Conservation (phyloP, 148 eudicot species). For the Nepenthes gracilis region DNA sequence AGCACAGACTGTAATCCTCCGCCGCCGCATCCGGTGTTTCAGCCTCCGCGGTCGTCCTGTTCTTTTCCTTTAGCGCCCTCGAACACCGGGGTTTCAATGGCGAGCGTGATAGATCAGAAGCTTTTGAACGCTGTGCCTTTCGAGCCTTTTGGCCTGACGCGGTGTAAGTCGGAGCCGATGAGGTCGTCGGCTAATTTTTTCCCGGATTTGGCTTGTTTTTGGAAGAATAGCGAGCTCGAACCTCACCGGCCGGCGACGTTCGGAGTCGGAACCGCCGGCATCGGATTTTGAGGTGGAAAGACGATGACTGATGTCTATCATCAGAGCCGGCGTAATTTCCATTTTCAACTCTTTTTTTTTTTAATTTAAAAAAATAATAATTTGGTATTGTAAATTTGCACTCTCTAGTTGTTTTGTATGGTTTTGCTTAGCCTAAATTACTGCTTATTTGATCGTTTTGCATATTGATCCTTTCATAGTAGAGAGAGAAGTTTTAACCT, state of each 20-base stretch:
- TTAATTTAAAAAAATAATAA: too few species aligned
- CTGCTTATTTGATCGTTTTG: too few species aligned
- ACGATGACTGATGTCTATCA: neutral
- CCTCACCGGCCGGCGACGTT: slow-evolving; percentile 54
- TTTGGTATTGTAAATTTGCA: too few species aligned
- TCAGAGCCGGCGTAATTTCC: too few species aligned
- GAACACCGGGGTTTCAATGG: slow-evolving; percentile 34
- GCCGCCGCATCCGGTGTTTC: slow-evolving; percentile 9
- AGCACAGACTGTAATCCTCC: slow-evolving; percentile 7
- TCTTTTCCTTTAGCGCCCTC: slow-evolving; percentile 35
- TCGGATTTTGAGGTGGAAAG: neutral
- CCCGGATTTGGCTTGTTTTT: slow-evolving; percentile 49
- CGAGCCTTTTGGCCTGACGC: slow-evolving; percentile 74
- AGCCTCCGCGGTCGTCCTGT: slow-evolving; percentile 67
- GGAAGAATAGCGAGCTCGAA: slow-evolving; percentile 64
- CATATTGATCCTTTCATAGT: too few species aligned
- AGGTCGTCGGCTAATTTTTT: slow-evolving; percentile 66
- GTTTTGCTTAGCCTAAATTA: too few species aligned
- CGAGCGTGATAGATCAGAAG: slow-evolving; percentile 58
- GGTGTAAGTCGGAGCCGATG: slow-evolving; percentile 94
- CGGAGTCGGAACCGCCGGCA: neutral
- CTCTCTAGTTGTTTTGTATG: too few species aligned
- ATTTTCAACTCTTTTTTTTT: neutral
- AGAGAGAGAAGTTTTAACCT: too few species aligned
- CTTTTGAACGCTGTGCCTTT: slow-evolving; percentile 51